Conservation (phyloP, 208 protist species). For the Wallacemonas sp. region DNA sequence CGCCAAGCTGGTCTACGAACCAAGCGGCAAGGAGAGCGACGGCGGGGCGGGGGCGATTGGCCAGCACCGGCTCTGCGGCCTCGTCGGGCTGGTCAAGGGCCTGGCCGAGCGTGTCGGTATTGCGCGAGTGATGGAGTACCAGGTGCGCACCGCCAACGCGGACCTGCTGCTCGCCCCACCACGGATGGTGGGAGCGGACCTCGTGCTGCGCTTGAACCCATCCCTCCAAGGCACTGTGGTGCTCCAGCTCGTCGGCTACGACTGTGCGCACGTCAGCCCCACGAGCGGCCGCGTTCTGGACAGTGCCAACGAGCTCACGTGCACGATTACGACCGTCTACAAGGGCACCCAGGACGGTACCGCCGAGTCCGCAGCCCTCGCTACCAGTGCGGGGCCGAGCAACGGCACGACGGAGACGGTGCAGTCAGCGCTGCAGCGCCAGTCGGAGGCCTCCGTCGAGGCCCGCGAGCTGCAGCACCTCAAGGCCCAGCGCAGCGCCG, state of each 20-base stretch:
- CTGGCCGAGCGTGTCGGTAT: conserved; percentile 62
- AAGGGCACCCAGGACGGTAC: conserved; percentile 5
- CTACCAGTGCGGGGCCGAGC: not conserved
- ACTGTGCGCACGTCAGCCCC: conserved; percentile 52
- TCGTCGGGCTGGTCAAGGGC: conserved; percentile 53
- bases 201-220: conserved; percentile 54
- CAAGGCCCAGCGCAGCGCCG: not conserved
- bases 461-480: conserved; percentile 2
- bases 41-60: conserved; percentile 7
- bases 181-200: conserved; percentile 42
- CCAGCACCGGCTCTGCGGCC: conserved; percentile 35
- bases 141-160: conserved; percentile 32
- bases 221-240: conserved; percentile 45
- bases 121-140: conserved; percentile 69
- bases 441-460: not conserved
- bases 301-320: conserved; percentile 49
- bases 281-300: conserved; percentile 29
- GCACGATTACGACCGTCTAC: conserved; percentile 32
- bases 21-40: conserved; percentile 11
- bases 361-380: conserved; percentile 3
- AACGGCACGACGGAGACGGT: conserved; percentile 6
- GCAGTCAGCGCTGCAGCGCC: not conserved
- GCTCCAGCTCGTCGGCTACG: conserved; percentile 44
- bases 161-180: conserved; percentile 47
- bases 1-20: conserved; percentile 1